Conservation (phyloP, 2,329 filamentous ascomycete species). For the Tolypocladium guangdongense region DNA sequence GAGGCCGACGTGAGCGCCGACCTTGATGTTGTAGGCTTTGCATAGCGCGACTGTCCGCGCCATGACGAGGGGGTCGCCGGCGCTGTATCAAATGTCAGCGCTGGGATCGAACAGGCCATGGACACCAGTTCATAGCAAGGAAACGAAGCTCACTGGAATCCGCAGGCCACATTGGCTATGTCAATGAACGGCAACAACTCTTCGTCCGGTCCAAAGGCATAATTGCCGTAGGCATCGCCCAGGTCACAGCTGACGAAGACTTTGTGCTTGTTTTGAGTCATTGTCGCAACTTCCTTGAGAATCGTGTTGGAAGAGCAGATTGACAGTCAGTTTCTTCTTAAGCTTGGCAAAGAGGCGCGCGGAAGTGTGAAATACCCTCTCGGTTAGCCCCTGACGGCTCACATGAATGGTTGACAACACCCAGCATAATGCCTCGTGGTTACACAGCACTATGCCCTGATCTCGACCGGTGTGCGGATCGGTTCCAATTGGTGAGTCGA, state of each 20-base stretch:
- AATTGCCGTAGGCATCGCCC: slow-evolving; percentile 36
- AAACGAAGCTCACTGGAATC: background rate
- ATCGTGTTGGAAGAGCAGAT: background rate
- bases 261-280: slow-evolving; percentile 4
- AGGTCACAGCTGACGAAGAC: slow-evolving; percentile 31
- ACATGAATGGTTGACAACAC: too few relatives aligned
- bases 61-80: slow-evolving; percentile 10
- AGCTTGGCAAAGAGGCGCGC: background rate
- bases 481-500: background rate
- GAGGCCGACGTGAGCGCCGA: slow-evolving; percentile 8
- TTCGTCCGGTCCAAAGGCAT: slow-evolving; percentile 40
- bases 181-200: slow-evolving; percentile 17
- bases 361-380: background rate
- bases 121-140: slow-evolving; percentile 31
- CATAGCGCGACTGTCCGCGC: slow-evolving; percentile 7
- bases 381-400: background rate
- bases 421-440: background rate
- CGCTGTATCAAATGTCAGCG: background rate
- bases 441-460: background rate
- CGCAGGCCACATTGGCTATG: background rate
- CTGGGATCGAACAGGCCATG: background rate
- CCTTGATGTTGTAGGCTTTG: slow-evolving; percentile 7
- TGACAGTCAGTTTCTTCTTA: background rate
- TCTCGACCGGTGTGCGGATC: background rate
- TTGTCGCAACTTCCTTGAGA: background rate